Evolutionary conservation across 148 eudicot genomes (phyloP), one percentile per base, ranked within the genome.

Genomic region (Arbutus unedo): DNA sequence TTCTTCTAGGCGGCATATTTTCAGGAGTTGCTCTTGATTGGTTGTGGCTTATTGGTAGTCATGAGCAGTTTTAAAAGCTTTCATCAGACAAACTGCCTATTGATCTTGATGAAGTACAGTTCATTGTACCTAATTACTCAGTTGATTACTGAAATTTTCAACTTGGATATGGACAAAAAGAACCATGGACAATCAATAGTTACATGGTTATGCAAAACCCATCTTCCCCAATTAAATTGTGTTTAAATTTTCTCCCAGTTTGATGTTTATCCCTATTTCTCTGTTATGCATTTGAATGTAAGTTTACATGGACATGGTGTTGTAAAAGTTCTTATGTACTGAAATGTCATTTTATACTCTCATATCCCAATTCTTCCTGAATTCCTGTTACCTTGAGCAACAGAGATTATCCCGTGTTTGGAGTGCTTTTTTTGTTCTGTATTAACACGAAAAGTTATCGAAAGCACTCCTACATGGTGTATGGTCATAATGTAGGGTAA

Each of bases 11-110:
- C 3, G 97, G 94, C n/a, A 87, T 93, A 82, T 90, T 89, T 82
- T 76, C 91, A 0, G 97, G 97, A 3, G 93, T 83, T 21, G 86
- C 93, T 79, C 89, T 93, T 18, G 97, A 88, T 78, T 93, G 97
- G 94, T 79, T 91, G 85, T 93, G 94, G 97, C 84, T 93, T 66
- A 90, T 93, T 55, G 89, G 91, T 8, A 85, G 91, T 18, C 78
- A 88, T 3, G 74, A 76, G 43, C 18, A 76, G 54, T 86, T 86
- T 59, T 86, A 43, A 74, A 73, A 1, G 56, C 9, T 18, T 13
- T 66, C 6, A 55, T 48, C 3, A n/a, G 44, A 5, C 78, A 1
- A 75, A 50, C 23, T 74, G 25, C 55, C 77, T 48, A 4, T 9
- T 21, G 31, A 45, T 21, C 54, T 74, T 11, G 6, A 8, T 74